Base-by-base conservation (phyloP, 805 yeast species). In the Geotrichum ghanense region DNA sequence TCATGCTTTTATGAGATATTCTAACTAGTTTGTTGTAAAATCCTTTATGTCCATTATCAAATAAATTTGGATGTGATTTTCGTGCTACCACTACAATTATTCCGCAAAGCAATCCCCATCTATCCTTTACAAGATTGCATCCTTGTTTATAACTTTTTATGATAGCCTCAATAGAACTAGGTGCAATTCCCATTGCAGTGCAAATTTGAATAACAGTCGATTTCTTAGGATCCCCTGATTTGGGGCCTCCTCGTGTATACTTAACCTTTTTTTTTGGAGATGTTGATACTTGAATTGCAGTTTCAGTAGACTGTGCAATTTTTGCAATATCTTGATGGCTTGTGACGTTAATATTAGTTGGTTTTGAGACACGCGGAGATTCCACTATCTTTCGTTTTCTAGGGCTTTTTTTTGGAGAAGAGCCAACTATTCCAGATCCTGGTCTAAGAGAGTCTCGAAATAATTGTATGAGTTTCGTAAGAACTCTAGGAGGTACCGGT, bases 31-130 rank as follows among this genome's bases (percentile, higher is more conserved):
- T 45, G 39, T 19, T 39, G 40, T n/a, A 39, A 48, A 57, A 17
- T 44, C 35, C 21, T 21, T 40, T 14, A 45, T 41, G 19, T 46
- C 39, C 37, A n/a, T 35, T 42, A 34, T 47, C 46, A 10, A 54
- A 42, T 47, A 46, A 20, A 12, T 51, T 54, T 3, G 67, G 66
- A 44, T 59, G 61, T 1, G 62, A 60, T 19, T 61, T 48, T 7
- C 49, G 50, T n/a, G 52, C 46, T 4, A 63, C 45, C 7, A 60
- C 61, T 22, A 48, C 54, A n/a, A 57, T 47, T 17, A 63, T 47
- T 2, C 66, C 69, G 39, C 60, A 51, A 27, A 62, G 47, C 21
- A 64, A 51, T 1, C 63, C 66, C 67, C 67, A 63, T 12, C 54
- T 41, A 41, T 64, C 68, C 34, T 58, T 61, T 9, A 62, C 67